These are phyloP conservation scores for Cladosporium austrohemisphaericum DNA, from an alignment of 2,329 filamentous ascomycete species.

Conservation along the genomic window DNA sequence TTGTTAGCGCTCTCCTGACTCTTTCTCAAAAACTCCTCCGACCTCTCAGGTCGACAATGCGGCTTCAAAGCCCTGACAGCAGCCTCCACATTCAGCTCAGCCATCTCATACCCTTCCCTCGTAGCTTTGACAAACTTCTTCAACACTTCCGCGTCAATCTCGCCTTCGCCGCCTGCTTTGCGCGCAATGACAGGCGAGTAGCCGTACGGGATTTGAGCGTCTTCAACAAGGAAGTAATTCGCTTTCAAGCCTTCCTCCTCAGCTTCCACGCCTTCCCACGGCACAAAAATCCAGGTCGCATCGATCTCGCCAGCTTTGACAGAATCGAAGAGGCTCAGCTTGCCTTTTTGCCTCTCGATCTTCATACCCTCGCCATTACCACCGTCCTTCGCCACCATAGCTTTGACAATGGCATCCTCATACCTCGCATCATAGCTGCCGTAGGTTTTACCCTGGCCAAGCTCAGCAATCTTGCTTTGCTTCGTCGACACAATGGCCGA, in stretches of 20 bases:
- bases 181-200: conserved; percentile 32
- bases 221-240: conserved; percentile 24
- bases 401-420: conserved; percentile 30
- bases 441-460: conserved; percentile 28
- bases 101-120: conserved; percentile 27
- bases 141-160: conserved; percentile 20
- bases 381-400: conserved; percentile 28
- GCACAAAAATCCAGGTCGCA: conserved; percentile 33
- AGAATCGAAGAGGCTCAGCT: conserved; percentile 30
- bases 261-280: conserved; percentile 33
- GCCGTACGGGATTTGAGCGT: conserved; percentile 31
- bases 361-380: conserved; percentile 24
- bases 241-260: conserved; percentile 24
- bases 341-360: conserved; percentile 26
- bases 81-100: conserved; percentile 18
- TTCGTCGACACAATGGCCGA: conserved; percentile 30
- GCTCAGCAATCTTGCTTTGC: conserved; percentile 22
- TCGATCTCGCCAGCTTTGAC: conserved; percentile 28
- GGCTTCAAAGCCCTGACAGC: background rate
- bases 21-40: conserved; percentile 25
- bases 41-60: conserved; percentile 22
- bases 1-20: conserved; percentile 31
- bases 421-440: conserved; percentile 33
- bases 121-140: conserved; percentile 28
- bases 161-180: conserved; percentile 20